Evolutionary conservation across 495 filamentous ascomycete genomes (phyloP), one percentile per base, ranked within the genome.

Genomic region (Hypoxylon fragiforme): DNA sequence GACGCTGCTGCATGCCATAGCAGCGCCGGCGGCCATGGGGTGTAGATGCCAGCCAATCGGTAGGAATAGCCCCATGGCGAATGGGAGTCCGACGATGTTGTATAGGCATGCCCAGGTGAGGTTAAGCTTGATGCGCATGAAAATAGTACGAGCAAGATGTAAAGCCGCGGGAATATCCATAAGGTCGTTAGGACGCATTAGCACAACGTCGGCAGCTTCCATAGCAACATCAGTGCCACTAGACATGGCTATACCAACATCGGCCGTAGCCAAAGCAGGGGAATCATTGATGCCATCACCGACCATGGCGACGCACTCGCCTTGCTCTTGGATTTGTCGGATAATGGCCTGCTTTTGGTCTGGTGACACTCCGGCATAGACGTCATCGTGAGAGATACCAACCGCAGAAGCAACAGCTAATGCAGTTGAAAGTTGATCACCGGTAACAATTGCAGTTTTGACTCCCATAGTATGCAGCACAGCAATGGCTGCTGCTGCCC

Each of bases 211-310:
- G 1, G 94, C 95, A 3, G 94, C 94, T 74, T 99, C 94, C 85
- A 99, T 92, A 31, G 94, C 94, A 1, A 99, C 92, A 70, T 99
- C 94, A 0, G 94, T 97, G 47, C 94, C 94, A 0, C 85, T 89
- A 13, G 88, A 81, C 66, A 99, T 87, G 13, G 92, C 91, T 62
- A 99, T 96, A 50, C 94, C 94, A 35, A 97, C 85, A 52, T 91
- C 82, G 21, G 94, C 91, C 1, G 91, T 96, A 12, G 92, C 94
- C 1, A 99, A 81, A 1, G 94, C 94, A 0, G 94, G 94, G 0
- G 92, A 97, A 76, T 99, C 94, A 69, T 99, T 99, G 79, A 99
- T 97, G 30, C 94, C 94, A 66, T 99, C 94, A 44, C 94, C 94
- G 16, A 97, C 94, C 94, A 99, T 97, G 59, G 90, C 94, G 16